Evolutionary conservation across 352 stramenopile species (phyloP).

Genomic region (Globisporangium apiculatum): DNA sequence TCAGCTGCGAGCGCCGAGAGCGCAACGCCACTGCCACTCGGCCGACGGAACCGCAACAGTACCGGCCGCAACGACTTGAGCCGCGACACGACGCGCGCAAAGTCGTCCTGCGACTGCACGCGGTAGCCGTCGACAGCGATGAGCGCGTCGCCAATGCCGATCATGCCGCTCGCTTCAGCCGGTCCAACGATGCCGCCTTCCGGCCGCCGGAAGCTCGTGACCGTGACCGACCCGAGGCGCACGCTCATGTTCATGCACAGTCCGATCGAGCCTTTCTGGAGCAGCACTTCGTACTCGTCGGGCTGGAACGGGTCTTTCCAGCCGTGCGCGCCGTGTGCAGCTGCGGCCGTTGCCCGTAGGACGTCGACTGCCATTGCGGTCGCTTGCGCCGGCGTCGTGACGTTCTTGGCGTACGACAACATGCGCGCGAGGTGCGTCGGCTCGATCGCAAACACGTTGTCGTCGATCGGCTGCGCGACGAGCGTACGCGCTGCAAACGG

Average conservation of each 20-base stretch:
- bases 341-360: conserved; percentile 37
- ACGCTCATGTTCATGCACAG: conserved; percentile 91
- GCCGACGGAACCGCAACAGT: conserved; percentile 70
- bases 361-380: conserved; percentile 67
- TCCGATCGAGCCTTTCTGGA: conserved; percentile 82
- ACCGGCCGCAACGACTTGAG: conserved; percentile 78
- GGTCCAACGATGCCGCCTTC: conserved; percentile 68
- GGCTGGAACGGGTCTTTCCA: conserved; percentile 60
- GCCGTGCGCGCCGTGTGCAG: conserved; percentile 39
- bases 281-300: conserved; percentile 80
- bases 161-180: conserved; percentile 75
- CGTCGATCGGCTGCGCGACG: conserved; percentile 50
- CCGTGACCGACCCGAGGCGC: conserved; percentile 63
- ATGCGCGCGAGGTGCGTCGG: conserved; percentile 37
- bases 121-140: conserved; percentile 76
- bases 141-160: conserved; percentile 70
- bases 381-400: conserved; percentile 47
- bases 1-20: conserved; percentile 34
- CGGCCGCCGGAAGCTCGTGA: conserved; percentile 78
- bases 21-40: conserved; percentile 29
- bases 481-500: conserved; percentile 57
- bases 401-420: conserved; percentile 53
- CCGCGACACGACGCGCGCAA: conserved; percentile 69
- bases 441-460: conserved; percentile 48
- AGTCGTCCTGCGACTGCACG: conserved; percentile 75